A percentile compares a stretch with the other conserved stretches of the same genome.
Evolutionary conservation across 495 filamentous ascomycete species (phyloP).

Genomic region (Cryomyces minteri): DNA sequence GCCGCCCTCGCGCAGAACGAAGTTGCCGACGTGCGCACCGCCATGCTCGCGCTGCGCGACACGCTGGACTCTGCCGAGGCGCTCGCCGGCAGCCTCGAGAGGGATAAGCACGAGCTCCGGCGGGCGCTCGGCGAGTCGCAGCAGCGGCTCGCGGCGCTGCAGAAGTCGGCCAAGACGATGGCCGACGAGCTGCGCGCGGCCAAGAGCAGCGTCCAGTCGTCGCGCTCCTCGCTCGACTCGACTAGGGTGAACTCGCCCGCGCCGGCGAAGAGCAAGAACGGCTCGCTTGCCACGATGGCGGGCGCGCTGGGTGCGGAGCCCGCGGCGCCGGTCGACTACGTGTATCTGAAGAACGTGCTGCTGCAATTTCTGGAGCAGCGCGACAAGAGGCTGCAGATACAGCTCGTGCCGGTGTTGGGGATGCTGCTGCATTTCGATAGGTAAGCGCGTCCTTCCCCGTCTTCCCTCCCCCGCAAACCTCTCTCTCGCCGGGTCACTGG

Average conservation of each 20-base stretch:
- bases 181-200: slow-evolving; percentile 25
- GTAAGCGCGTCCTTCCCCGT: slow-evolving; percentile 28
- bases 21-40: slow-evolving; percentile 49
- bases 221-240: slow-evolving; percentile 34
- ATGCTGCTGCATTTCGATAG: slow-evolving; percentile 84
- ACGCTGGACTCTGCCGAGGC: slow-evolving; percentile 75
- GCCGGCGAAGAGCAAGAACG: slow-evolving; percentile 11
- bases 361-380: slow-evolving; percentile 88
- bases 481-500: neutral
- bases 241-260: slow-evolving; percentile 28
- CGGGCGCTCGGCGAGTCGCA: slow-evolving; percentile 62
- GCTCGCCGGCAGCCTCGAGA: slow-evolving; percentile 63
- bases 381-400: slow-evolving; percentile 77
- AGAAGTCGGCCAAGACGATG: slow-evolving; percentile 40
- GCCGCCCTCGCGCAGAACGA: slow-evolving; percentile 52
- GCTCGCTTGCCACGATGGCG: neutral
- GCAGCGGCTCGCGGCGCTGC: slow-evolving; percentile 55
- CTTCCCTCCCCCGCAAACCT: neutral
- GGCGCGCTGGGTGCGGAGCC: neutral
- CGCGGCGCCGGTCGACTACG: slow-evolving; percentile 40
- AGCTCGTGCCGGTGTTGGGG: slow-evolving; percentile 80
- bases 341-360: slow-evolving; percentile 90
- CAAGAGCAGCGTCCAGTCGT: slow-evolving; percentile 32
- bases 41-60: slow-evolving; percentile 62
- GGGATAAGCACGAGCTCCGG: slow-evolving; percentile 57